Conservation (phyloP, 805 yeast genomes). For the Schizosaccharomyces cryophilus region DNA sequence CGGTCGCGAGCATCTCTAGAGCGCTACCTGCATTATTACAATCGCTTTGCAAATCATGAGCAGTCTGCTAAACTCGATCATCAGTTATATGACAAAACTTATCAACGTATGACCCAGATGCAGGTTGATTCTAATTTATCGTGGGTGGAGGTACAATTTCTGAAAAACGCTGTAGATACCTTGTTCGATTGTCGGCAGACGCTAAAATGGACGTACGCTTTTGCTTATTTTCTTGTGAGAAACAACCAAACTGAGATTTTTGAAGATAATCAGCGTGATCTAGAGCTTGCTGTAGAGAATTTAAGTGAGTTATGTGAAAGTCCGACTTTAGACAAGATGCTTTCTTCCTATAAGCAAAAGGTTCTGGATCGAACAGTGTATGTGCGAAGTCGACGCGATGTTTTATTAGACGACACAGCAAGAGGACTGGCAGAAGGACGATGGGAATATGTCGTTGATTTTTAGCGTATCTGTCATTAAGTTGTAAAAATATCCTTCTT, state of each 20-base stretch:
- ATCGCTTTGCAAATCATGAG: conserved; percentile 52
- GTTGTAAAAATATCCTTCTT: neutral
- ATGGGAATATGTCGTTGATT: conserved; percentile 14
- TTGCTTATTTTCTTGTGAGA: conserved; percentile 38
- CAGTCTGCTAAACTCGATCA: conserved; percentile 50
- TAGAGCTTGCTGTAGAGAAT: conserved; percentile 44
- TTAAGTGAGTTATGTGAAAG: conserved; percentile 35
- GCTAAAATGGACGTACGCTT: conserved; percentile 75
- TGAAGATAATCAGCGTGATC: conserved; percentile 42
- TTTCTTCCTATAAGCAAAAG: conserved; percentile 18
- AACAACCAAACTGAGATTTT: conserved; percentile 33
- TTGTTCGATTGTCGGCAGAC: conserved; percentile 47
- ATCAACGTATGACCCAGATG: conserved; percentile 33
- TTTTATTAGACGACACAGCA: conserved; percentile 22
- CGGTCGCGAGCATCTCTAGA: conserved; percentile 26
- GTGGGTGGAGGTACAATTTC: conserved; percentile 73
- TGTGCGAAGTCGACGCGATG: conserved; percentile 19
- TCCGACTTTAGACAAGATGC: conserved; percentile 11
- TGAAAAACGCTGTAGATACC: conserved; percentile 44
- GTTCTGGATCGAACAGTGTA: conserved; percentile 22
- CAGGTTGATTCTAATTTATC: conserved; percentile 44
- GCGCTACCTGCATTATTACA: conserved; percentile 51
- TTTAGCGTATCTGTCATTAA: conserved; percentile 1
- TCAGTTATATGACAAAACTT: conserved; percentile 35
- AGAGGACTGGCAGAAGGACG: conserved; percentile 19